These are phyloP conservation scores for Aspergillus flavus DNA, from an alignment of 2,329 filamentous ascomycete genomes.

Conservation along the genomic window DNA sequence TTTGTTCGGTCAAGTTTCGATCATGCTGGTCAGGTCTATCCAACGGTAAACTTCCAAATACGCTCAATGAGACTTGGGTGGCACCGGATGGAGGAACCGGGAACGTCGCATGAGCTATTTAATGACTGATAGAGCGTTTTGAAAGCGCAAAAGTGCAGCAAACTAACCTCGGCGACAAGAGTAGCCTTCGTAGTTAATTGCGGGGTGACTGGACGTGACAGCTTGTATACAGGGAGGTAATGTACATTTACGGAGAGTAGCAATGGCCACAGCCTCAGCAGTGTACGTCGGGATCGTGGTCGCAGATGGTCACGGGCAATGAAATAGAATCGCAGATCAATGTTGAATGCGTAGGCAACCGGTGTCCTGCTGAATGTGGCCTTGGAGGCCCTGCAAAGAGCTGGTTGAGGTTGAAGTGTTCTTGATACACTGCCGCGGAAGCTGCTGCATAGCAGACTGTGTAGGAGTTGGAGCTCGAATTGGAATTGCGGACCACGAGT, in stretches of 20 bases:
- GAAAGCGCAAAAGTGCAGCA: constrained; percentile 25
- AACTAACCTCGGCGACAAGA: constrained; percentile 29
- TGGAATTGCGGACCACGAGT: constrained; percentile 15
- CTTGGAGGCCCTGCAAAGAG: constrained; percentile 9
- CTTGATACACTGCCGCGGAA: constrained; percentile 33
- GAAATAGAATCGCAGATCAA: constrained; percentile 34
- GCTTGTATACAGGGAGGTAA: constrained; percentile 36
- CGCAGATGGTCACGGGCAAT: constrained; percentile 40
- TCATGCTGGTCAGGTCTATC: constrained; percentile 25
- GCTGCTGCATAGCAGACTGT: constrained; percentile 38
- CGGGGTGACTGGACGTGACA: constrained; percentile 23
- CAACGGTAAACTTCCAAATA: constrained; percentile 19
- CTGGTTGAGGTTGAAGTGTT: constrained; percentile 21
- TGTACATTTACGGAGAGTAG: constrained; percentile 30
- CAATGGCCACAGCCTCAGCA: constrained; percentile 24
- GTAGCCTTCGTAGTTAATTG: constrained; percentile 29
- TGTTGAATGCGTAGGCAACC: constrained; percentile 16
- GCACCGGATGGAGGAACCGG: constrained; percentile 29
- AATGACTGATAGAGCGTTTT: constrained; percentile 24
- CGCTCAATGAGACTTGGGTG: constrained; percentile 21
- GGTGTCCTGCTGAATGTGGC: constrained; percentile 12
- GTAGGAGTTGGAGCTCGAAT: constrained; percentile 21
- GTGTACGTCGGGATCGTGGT: constrained; percentile 28
- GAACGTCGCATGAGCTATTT: constrained; percentile 33
- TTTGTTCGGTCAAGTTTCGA: constrained; percentile 26